A percentile compares a stretch with the other conserved stretches of the same genome.
Conservation (phyloP, 2,329 filamentous ascomycete genomes). For the Huntiella omanensis region DNA sequence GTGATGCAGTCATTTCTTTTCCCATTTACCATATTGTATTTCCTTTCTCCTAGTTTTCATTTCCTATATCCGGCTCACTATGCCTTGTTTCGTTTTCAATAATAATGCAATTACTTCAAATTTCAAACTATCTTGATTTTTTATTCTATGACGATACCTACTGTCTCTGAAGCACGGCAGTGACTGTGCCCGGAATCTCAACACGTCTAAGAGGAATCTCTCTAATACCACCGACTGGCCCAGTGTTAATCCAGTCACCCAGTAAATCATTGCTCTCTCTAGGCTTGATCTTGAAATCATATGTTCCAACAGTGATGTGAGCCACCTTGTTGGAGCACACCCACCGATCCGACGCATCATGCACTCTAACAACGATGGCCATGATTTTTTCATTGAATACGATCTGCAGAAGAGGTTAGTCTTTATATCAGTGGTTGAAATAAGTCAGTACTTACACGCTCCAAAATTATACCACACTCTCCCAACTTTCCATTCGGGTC, state of each 20-base stretch:
- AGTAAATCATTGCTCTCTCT: conserved; percentile 86
- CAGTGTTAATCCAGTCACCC: conserved; percentile 48
- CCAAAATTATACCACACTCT: conserved; percentile 42
- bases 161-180: not conserved
- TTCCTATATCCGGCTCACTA: not conserved
- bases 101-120: not conserved
- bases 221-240: conserved; percentile 17
- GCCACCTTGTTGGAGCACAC: conserved; percentile 59
- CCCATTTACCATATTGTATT: not conserved
- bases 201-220: not conserved
- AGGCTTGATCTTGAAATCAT: conserved; percentile 56
- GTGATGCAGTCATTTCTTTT: not conserved
- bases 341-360: conserved; percentile 37
- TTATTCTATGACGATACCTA: not conserved
- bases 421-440: conserved; percentile 26
- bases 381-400: conserved; percentile 79
- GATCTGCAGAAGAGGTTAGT: conserved; percentile 25
- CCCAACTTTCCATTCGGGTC: conserved; percentile 30
- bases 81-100: not conserved
- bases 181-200: not conserved
- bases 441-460: conserved; percentile 26
- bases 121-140: not conserved
- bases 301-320: conserved; percentile 81
- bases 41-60: not conserved
- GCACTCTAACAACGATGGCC: conserved; percentile 68